A percentile compares a stretch with the other conserved stretches of the same genome.
phyloP scores from a whole-genome alignment of 345 rosid species.

The Citrus hindsii region DNA sequence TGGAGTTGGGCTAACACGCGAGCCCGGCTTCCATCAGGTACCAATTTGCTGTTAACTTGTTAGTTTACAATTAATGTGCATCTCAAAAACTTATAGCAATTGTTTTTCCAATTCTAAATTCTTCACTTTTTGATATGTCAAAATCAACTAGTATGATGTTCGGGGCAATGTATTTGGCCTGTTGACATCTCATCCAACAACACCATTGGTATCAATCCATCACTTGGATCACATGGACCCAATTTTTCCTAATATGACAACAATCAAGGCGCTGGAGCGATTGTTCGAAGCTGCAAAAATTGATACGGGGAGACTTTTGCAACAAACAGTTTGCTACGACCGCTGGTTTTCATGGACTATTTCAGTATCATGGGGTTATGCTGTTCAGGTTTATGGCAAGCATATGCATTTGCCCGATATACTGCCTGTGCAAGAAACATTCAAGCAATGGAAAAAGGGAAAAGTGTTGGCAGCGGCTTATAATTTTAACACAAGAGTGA shows the following conservation, averaged over 20 bases:
- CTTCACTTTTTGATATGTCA: neutral
- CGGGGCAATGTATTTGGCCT: constrained; percentile 72
- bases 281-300: constrained; percentile 43
- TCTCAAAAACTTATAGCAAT: neutral
- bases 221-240: constrained; percentile 59
- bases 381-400: constrained; percentile 54
- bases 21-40: constrained; percentile 98
- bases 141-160: constrained; percentile 54
- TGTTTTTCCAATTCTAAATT: neutral
- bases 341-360: constrained; percentile 78
- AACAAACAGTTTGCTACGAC: constrained; percentile 78
- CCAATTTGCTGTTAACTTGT: neutral
- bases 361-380: constrained; percentile 83
- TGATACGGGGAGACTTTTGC: constrained; percentile 71
- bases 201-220: constrained; percentile 78
- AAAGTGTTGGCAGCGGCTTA: constrained; percentile 33
- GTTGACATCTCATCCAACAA: constrained; percentile 63
- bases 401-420: constrained; percentile 44
- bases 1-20: constrained; percentile 62
- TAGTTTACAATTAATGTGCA: neutral
- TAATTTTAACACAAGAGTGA: constrained; percentile 49
- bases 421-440: constrained; percentile 55
- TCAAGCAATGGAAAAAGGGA: constrained; percentile 57
- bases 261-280: constrained; percentile 42
- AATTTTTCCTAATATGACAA: constrained; percentile 70